Evolutionary conservation across 805 yeast genomes (phyloP), one percentile per base, ranked within the genome.

Genomic region (Nakazawaea wickerhamii): DNA sequence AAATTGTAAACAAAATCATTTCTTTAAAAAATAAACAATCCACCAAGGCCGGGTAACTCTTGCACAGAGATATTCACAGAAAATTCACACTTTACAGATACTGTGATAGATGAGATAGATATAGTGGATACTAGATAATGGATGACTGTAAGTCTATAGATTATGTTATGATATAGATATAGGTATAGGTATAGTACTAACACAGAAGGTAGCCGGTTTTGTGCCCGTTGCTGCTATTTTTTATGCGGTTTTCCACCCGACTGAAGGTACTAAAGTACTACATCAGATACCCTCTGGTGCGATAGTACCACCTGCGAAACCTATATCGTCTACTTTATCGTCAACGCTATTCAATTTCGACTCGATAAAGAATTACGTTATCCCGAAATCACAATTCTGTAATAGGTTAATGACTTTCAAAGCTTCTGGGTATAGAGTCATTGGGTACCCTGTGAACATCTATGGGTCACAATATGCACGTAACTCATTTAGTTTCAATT

Each of bases 351-450:
- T 87, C 54, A 81, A 84, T 52, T 93, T 95, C 59, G 95, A 88
- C 56, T 71, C 85, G 1, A 80, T 93, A 33, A 87, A 87, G 57
- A 91, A 88, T 67, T 93, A 86, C 58, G 77, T 93, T 36, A 91
- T 93, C 21, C 99, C 99, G 1, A 93, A 93, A 55, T 90, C 96
- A 0, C 87, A 83, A 36, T 68, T 93, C 19, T 93, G 98, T 60
- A 87, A 91, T 59, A 73, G 83, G 46, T 69, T 91, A 30, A 72
- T 95, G 18, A 76, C 93, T 1, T 70, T 89, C 52, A 80, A 85
- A 49, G 77, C 81, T 49, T 81, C 78, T 26, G 72, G 77, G 35
- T 85, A 76, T 57, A 67, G 87, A 45, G 76, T 95, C 1, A 73
- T 86, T 15, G 96, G 97, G 11, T 89, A 78, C 55, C 99, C 99